Conservation (phyloP, 2,329 filamentous ascomycete genomes). For the Apiospora malaysiana region DNA sequence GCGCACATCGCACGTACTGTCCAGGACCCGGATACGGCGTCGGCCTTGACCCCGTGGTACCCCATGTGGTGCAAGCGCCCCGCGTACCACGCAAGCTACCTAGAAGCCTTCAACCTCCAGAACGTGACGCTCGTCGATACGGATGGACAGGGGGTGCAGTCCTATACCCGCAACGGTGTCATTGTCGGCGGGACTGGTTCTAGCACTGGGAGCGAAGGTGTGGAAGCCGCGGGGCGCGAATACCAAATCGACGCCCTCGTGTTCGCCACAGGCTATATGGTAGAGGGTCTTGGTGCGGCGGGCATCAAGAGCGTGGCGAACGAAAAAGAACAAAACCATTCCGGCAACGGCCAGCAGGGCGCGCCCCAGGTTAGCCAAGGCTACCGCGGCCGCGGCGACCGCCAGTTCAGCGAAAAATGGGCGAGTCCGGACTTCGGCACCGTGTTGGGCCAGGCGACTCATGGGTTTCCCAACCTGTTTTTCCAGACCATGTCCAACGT, state of each 20-base stretch:
- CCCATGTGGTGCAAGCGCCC: constrained; percentile 59
- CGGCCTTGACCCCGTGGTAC: constrained; percentile 57
- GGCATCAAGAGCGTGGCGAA: background rate
- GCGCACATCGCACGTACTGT: constrained; percentile 47
- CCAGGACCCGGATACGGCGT: constrained; percentile 49
- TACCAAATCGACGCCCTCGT: constrained; percentile 41
- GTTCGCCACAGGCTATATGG: constrained; percentile 23
- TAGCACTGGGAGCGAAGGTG: no score
- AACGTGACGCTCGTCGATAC: constrained; percentile 59
- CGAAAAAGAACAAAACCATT: no score
- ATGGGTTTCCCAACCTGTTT: constrained; percentile 22
- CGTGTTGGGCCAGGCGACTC: constrained; percentile 3
- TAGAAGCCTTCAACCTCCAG: constrained; percentile 53
- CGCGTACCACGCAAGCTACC: constrained; percentile 52
- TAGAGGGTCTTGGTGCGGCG: background rate
- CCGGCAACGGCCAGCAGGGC: background rate
- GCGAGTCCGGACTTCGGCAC: constrained; percentile 16
- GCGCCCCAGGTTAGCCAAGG: no score
- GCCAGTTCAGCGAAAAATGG: constrained; percentile 21
- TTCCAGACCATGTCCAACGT: background rate
- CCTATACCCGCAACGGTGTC: constrained; percentile 42
- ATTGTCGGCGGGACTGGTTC: no score
- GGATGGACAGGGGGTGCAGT: constrained; percentile 49
- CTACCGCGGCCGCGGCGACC: constrained; percentile 6
- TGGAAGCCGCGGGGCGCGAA: constrained; percentile 37